Evolutionary conservation across 345 rosid genomes (phyloP).

Genomic region (Lenwebbia sp.): DNA sequence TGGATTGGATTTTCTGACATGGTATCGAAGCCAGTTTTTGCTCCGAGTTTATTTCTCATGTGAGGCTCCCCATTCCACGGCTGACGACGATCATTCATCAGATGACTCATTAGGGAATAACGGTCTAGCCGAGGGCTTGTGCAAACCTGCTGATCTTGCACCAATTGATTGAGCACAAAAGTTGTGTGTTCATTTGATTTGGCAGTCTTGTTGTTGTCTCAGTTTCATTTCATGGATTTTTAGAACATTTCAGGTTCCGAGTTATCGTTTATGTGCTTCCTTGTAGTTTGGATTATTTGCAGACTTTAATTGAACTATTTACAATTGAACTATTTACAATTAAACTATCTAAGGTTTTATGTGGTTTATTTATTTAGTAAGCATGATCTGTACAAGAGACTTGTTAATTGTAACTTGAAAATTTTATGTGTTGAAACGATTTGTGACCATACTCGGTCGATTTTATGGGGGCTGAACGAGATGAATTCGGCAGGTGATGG

Average conservation of each 20-base stretch:
- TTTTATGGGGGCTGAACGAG: not conserved
- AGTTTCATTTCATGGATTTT: not conserved
- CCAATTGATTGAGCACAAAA: not conserved
- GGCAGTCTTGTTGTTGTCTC: not conserved
- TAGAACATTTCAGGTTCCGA: not conserved
- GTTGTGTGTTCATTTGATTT: not conserved
- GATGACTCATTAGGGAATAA: not conserved
- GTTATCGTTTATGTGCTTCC: not conserved
- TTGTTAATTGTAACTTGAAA: not conserved
- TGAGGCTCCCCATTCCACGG: not conserved
- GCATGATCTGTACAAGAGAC: not conserved
- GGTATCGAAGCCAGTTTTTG: not conserved
- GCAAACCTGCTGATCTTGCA: not conserved
- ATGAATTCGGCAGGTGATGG: constrained; percentile 26
- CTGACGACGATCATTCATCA: not conserved
- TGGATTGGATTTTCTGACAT: not conserved
- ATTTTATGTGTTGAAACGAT: not conserved
- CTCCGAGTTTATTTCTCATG: not conserved
- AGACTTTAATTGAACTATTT: not conserved
- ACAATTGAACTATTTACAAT: no score
- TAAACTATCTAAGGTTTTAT: not conserved
- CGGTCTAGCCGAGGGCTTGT: not conserved
- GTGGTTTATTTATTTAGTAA: not conserved
- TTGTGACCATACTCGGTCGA: not conserved
- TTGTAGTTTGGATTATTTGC: not conserved